Percentiles rank a stretch among this genome's conserved stretches.
Evolutionary conservation across 2,329 filamentous ascomycete genomes (phyloP).

Genomic region (Sporothrix phasma): DNA sequence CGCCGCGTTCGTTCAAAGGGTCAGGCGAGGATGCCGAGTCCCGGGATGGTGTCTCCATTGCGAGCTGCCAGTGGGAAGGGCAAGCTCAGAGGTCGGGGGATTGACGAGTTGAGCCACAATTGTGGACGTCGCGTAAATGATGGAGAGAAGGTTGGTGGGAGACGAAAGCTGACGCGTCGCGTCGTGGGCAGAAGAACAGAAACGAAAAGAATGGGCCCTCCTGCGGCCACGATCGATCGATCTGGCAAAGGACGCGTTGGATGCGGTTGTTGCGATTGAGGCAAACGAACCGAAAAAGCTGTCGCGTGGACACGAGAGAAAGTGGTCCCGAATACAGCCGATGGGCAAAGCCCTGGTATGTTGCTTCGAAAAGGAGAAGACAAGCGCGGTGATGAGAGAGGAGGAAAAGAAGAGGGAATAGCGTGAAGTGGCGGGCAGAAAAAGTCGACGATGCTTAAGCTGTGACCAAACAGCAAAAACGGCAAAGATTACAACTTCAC

Average conservation of each 20-base stretch:
- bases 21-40: conserved; percentile 41
- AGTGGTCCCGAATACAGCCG: background rate
- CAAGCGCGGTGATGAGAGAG: background rate
- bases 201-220: background rate
- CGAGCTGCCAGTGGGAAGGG: background rate
- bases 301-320: background rate
- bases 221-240: background rate
- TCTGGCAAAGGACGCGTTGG: background rate
- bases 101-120: background rate
- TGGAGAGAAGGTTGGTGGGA: background rate
- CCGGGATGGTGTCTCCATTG: conserved; percentile 16
- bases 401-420: background rate
- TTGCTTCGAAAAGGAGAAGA: background rate
- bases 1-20: conserved; percentile 34
- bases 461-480: background rate
- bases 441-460: conserved; percentile 6
- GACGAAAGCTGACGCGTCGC: background rate
- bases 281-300: background rate
- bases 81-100: background rate
- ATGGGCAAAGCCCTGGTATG: background rate
- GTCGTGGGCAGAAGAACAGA: background rate
- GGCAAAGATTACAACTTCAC: no score
- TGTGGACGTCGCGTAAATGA: background rate
- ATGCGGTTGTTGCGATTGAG: background rate
- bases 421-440: background rate